Percentiles rank a stretch among this genome's conserved stretches.
phyloP scores from a whole-genome alignment of 2,329 filamentous ascomycete species.

The Parastagonospora nodorum region DNA sequence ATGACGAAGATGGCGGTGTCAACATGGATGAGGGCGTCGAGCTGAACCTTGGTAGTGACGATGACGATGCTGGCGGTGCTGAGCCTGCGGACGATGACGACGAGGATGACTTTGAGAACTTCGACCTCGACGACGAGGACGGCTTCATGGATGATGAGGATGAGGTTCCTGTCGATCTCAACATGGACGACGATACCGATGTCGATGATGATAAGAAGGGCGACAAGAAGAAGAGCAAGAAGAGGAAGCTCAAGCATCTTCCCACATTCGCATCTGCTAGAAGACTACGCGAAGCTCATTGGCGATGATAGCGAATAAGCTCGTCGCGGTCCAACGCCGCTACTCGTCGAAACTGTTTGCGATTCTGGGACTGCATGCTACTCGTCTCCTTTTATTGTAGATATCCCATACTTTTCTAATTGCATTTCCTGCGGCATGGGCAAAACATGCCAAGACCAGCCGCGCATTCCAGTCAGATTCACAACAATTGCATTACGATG shows the following conservation, averaged over 20 bases:
- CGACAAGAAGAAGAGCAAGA: constrained; percentile 63
- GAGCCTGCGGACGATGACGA: constrained; percentile 31
- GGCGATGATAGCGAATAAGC: constrained; percentile 60
- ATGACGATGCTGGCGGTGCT: constrained; percentile 54
- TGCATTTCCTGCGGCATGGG: not conserved
- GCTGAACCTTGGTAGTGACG: constrained; percentile 55
- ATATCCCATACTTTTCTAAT: constrained; percentile 36
- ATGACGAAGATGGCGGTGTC: constrained; percentile 52
- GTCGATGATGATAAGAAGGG: constrained; percentile 45
- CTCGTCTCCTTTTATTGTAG: constrained; percentile 28
- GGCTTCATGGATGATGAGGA: constrained; percentile 61
- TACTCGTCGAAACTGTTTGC: not conserved
- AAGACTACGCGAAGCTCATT: constrained; percentile 89
- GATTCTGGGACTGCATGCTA: constrained; percentile 5
- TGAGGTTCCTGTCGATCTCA: constrained; percentile 58
- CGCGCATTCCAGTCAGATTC: not conserved
- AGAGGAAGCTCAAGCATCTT: constrained; percentile 83
- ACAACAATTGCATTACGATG: not conserved
- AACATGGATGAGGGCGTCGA: constrained; percentile 49
- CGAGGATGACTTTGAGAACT: constrained; percentile 49
- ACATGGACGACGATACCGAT: constrained; percentile 48
- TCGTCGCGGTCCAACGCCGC: not conserved
- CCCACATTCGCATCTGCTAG: constrained; percentile 91
- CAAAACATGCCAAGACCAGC: not conserved
- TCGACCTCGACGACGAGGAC: constrained; percentile 58